These are phyloP conservation scores for Conringia planisiliqua DNA, from an alignment of 345 rosid genomes.

Conservation along the genomic window DNA sequence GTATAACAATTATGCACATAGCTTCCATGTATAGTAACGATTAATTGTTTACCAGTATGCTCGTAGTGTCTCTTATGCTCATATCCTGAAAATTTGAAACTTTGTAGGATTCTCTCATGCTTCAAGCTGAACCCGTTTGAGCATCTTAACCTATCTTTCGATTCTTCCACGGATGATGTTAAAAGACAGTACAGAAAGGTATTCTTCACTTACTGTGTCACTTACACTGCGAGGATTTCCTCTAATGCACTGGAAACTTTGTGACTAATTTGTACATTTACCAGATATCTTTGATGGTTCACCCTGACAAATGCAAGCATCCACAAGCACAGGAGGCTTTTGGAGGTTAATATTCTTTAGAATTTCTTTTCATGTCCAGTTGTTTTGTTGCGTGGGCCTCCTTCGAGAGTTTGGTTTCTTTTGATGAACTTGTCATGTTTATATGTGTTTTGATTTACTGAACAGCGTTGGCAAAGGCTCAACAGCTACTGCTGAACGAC, in stretches of 20 bases:
- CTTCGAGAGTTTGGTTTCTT: not conserved
- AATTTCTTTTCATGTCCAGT: not conserved
- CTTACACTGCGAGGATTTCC: not conserved
- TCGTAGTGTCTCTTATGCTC: not conserved
- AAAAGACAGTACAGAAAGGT: conserved; percentile 97
- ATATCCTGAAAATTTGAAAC: not conserved
- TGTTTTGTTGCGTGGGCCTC: not conserved
- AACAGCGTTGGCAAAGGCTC: conserved; percentile 94
- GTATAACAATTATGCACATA: not conserved
- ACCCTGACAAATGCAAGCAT: conserved; percentile 99
- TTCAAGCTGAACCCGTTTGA: conserved; percentile 97
- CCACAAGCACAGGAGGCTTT: conserved; percentile 98
- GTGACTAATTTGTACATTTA: conserved; percentile 17
- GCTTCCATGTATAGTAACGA: not conserved
- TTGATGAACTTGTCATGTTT: not conserved
- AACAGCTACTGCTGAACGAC: conserved; percentile 69
- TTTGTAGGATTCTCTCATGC: conserved; percentile 85
- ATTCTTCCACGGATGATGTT: conserved; percentile 66
- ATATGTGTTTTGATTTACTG: conserved; percentile 29
- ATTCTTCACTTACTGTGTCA: not conserved
- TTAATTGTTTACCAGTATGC: not conserved
- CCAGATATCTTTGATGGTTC: conserved; percentile 88
- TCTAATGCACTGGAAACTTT: not conserved
- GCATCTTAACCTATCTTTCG: conserved; percentile 69
- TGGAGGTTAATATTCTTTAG: conserved; percentile 47